phyloP scores from a whole-genome alignment of 768 basidiomycete genomes.

The Rhodosporidiobolus sp. region DNA sequence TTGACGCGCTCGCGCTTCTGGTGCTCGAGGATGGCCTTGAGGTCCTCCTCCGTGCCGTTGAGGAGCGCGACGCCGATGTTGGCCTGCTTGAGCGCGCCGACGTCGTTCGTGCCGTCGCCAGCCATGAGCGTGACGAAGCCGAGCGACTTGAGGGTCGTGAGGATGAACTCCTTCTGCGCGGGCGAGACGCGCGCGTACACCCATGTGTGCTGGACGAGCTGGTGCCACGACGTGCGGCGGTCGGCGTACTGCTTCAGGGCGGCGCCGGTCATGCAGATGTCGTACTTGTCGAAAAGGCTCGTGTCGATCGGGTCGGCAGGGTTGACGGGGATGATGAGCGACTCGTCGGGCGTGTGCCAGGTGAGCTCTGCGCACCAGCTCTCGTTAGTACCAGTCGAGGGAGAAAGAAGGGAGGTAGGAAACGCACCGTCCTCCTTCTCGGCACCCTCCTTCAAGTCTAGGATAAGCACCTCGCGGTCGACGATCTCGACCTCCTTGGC shows the following conservation, averaged over 20 bases:
- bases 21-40: conserved; percentile 89
- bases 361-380: conserved; percentile 63
- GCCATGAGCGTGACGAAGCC: conserved; percentile 96
- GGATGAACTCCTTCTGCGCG: conserved; percentile 88
- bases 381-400: background rate
- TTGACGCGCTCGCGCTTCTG: conserved; percentile 85
- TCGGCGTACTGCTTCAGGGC: conserved; percentile 83
- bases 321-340: conserved; percentile 79
- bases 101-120: conserved; percentile 98
- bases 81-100: conserved; percentile 96
- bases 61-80: conserved; percentile 92
- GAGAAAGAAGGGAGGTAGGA: background rate
- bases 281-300: conserved; percentile 76
- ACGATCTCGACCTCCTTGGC: conserved; percentile 95
- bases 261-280: conserved; percentile 93
- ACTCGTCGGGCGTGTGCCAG: conserved; percentile 93
- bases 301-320: conserved; percentile 72
- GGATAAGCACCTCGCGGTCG: conserved; percentile 86
- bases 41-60: conserved; percentile 84
- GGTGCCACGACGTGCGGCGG: conserved; percentile 63
- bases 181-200: conserved; percentile 98
- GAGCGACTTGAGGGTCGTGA: conserved; percentile 80
- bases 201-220: conserved; percentile 91
- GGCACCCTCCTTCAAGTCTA: conserved; percentile 82
- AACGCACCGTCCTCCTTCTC: conserved; percentile 64